phyloP scores from a whole-genome alignment of 208 protist genomes.

The Leishmania aethiopica region DNA sequence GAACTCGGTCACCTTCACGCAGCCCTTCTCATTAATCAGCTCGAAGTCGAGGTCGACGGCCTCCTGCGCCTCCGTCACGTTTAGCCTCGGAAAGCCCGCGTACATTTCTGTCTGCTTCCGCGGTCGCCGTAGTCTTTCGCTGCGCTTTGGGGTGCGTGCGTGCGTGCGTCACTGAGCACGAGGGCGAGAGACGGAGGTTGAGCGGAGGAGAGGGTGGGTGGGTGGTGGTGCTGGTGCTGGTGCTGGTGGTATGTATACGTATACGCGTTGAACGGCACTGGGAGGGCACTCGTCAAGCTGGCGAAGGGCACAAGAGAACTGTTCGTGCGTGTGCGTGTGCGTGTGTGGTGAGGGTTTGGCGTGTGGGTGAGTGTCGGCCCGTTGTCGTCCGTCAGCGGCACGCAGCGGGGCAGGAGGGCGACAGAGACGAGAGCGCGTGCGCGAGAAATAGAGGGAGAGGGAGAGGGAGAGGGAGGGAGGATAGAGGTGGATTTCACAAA shows the following conservation, averaged over 20 bases:
- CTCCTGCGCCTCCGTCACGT: constrained; percentile 33
- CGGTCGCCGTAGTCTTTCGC: background rate
- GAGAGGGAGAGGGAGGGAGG: background rate
- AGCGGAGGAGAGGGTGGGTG: background rate
- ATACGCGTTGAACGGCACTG: background rate
- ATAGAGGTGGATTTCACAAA: background rate
- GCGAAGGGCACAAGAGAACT: background rate
- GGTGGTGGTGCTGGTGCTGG: too few species aligned
- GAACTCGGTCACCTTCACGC: constrained; percentile 30
- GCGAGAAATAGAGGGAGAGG: background rate
- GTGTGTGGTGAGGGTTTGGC: background rate
- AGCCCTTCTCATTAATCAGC: constrained; percentile 29
- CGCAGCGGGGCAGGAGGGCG: background rate
- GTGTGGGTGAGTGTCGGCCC: background rate
- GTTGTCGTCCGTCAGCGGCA: background rate
- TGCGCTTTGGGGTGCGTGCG: background rate
- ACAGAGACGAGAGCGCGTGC: background rate
- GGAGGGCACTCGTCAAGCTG: background rate
- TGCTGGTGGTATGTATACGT: background rate
- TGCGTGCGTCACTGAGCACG: background rate
- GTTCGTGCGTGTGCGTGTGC: background rate
- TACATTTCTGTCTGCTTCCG: constrained; percentile 31
- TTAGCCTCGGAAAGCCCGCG: constrained; percentile 48
- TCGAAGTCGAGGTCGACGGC: constrained; percentile 39
- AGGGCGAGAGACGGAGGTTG: background rate